A percentile compares a stretch with the other conserved stretches of the same genome.
These are phyloP conservation scores for Coccinonectria pachysandricola DNA, from an alignment of 2,329 filamentous ascomycete genomes.

Conservation along the genomic window DNA sequence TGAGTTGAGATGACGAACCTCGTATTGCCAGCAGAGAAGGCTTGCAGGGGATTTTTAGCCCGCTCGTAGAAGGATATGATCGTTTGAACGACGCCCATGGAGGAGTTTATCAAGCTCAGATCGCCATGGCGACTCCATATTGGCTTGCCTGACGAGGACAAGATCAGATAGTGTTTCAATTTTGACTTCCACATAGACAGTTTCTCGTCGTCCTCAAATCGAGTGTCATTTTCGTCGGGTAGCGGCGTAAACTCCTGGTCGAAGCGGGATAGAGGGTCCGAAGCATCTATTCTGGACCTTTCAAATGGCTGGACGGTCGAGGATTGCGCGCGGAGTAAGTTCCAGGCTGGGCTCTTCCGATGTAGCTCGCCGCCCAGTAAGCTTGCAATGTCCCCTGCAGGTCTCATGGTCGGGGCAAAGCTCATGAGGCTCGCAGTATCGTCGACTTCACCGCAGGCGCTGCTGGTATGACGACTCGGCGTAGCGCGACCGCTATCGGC, in stretches of 20 bases:
- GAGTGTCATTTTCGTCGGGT: constrained; percentile 39
- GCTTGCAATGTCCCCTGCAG: constrained; percentile 66
- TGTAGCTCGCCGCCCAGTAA: constrained; percentile 63
- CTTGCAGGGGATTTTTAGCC: constrained; percentile 63
- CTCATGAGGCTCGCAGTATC: constrained; percentile 59
- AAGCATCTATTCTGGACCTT: constrained; percentile 30
- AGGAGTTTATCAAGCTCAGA: constrained; percentile 78
- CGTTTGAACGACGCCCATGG: constrained; percentile 91
- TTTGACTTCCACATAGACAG: constrained; percentile 79
- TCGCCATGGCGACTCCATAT: constrained; percentile 96
- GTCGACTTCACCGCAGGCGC: constrained; percentile 39
- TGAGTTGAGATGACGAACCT: constrained; percentile 79
- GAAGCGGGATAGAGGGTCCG: constrained; percentile 56
- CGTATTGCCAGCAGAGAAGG: constrained; percentile 78
- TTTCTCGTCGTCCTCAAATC: constrained; percentile 43
- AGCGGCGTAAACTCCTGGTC: constrained; percentile 69
- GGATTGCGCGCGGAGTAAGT: constrained; percentile 52
- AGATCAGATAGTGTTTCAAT: constrained; percentile 91
- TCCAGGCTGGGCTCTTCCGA: constrained; percentile 58
- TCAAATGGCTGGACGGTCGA: constrained; percentile 53
- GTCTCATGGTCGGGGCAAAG: constrained; percentile 52
- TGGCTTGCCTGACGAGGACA: constrained; percentile 92
- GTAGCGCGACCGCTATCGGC: constrained; percentile 31
- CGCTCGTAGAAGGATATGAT: constrained; percentile 95
- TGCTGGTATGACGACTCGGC: constrained; percentile 21